These are phyloP conservation scores for Chlamydomonas urium DNA, from an alignment of 139 green algal species.

Conservation along the genomic window DNA sequence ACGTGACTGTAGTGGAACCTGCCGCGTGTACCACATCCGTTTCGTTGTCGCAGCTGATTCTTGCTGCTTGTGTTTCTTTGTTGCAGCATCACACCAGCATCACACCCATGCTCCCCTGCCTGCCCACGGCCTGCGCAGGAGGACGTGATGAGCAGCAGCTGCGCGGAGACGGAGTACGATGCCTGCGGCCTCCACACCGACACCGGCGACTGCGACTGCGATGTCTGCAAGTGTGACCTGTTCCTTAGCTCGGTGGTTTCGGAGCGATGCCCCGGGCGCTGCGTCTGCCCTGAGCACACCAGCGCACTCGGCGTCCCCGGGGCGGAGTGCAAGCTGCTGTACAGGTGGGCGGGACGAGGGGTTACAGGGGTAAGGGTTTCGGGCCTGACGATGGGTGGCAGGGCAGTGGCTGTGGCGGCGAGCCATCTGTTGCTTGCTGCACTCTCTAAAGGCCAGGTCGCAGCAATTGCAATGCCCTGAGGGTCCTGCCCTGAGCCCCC, in stretches of 20 bases:
- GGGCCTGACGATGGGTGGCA: too few relatives aligned
- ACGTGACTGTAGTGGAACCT: neutral
- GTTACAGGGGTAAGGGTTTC: neutral
- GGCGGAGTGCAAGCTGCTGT: conserved; percentile 47
- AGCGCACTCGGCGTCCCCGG: conserved; percentile 27
- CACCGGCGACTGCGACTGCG: conserved; percentile 60
- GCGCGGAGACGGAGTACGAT: conserved; percentile 16
- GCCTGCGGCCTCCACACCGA: conserved; percentile 41
- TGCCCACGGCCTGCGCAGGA: conserved; percentile 1
- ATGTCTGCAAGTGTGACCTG: conserved; percentile 66
- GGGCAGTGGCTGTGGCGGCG: too few relatives aligned
- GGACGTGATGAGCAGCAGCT: neutral
- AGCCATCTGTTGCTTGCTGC: too few relatives aligned
- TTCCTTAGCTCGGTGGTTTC: conserved; percentile 64
- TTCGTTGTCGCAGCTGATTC: neutral
- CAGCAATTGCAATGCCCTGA: too few relatives aligned
- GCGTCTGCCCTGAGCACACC: conserved; percentile 69
- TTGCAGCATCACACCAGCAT: neutral
- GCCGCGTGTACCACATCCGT: neutral
- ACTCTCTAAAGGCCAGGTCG: too few relatives aligned
- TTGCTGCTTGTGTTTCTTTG: neutral
- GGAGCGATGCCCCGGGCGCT: conserved; percentile 25
- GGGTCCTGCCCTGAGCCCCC: too few relatives aligned
- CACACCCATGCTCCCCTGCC: neutral
- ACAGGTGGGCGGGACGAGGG: conserved; percentile 33